A percentile compares a stretch with the other conserved stretches of the same genome.
These are phyloP conservation scores for Moesziomyces aphidis DNA, from an alignment of 1,284 basidiomycete species.

Conservation along the genomic window DNA sequence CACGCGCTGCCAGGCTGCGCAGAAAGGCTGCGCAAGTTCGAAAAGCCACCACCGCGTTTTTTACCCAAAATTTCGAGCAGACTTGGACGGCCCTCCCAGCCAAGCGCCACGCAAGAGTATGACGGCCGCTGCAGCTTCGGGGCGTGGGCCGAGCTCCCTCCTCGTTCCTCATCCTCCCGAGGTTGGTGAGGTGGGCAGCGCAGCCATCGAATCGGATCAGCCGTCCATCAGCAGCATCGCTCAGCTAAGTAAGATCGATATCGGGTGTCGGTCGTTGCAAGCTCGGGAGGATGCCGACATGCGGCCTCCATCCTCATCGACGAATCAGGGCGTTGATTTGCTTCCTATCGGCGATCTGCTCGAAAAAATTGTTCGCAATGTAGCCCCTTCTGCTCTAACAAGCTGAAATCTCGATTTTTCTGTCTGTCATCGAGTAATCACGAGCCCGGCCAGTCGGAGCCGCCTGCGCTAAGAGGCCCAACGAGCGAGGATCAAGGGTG, in stretches of 20 bases:
- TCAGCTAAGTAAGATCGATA: not conserved
- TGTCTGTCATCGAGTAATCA: not conserved
- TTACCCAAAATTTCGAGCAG: not conserved
- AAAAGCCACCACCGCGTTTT: not conserved
- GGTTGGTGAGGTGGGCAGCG: not conserved
- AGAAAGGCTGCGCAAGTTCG: no score
- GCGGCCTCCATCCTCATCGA: not conserved
- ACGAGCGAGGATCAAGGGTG: conserved; percentile 20
- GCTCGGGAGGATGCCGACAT: no score
- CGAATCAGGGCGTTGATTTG: not conserved
- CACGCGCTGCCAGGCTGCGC: not conserved
- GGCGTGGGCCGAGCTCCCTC: not conserved
- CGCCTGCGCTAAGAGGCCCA: conserved; percentile 2
- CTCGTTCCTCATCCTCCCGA: not conserved
- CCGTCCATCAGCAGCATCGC: no score
- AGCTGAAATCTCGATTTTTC: not conserved
- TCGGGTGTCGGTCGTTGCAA: not conserved
- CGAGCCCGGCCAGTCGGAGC: conserved; percentile 12
- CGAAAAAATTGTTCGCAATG: not conserved
- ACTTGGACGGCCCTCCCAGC: no score
- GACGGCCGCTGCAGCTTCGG: no score
- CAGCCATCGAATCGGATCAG: no score
- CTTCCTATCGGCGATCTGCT: not conserved
- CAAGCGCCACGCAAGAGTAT: not conserved
- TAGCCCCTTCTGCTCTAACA: not conserved